phyloP scores from a whole-genome alignment of 2,329 filamentous ascomycete genomes.

The Ceratocystis harringtonii region DNA sequence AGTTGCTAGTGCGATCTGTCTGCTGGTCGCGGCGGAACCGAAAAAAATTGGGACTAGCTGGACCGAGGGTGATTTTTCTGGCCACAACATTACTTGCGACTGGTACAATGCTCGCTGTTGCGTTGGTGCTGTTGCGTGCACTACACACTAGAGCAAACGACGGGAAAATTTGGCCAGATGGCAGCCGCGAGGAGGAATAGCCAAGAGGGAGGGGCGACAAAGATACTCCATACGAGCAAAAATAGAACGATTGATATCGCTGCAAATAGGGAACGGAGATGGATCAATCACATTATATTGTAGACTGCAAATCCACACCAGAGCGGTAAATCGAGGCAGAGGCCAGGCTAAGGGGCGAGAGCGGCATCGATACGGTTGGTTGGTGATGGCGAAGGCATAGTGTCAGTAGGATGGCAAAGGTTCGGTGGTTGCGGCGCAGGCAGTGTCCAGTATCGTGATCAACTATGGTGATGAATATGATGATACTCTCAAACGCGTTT shows the following conservation, averaged over 20 bases:
- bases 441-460: neutral
- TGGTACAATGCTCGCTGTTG: neutral
- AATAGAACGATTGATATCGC: neutral
- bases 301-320: neutral
- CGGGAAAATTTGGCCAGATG: neutral
- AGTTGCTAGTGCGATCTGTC: neutral
- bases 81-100: neutral
- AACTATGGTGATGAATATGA: neutral
- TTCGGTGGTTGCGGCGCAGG: neutral
- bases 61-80: neutral
- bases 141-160: neutral
- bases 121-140: too few relatives aligned
- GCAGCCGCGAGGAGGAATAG: neutral
- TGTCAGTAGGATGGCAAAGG: neutral
- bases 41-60: neutral
- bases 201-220: neutral
- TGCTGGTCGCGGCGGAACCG: neutral
- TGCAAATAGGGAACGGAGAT: neutral
- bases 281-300: neutral
- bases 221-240: constrained; percentile 4
- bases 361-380: neutral
- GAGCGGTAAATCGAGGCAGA: neutral
- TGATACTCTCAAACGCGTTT: neutral
- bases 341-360: neutral
- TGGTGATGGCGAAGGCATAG: neutral